These are phyloP conservation scores for Pseudogymnoascus sp. DNA, from an alignment of 2,329 filamentous ascomycete genomes.

Conservation along the genomic window DNA sequence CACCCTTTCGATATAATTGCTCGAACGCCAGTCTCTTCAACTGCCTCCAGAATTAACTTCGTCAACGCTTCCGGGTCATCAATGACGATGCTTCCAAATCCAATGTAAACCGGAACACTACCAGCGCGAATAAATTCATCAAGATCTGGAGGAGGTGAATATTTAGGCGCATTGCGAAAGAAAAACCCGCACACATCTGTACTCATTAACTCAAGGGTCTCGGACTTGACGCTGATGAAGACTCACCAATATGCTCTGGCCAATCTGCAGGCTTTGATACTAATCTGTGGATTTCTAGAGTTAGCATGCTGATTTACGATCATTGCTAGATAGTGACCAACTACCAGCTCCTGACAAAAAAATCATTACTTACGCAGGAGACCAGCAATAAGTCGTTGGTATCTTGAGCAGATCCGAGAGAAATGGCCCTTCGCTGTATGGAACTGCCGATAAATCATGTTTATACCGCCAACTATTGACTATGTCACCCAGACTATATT, in stretches of 20 bases:
- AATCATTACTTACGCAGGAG: not conserved
- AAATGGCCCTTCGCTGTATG: slow-evolving; percentile 31
- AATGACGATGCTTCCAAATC: slow-evolving; percentile 23
- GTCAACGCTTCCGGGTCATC: slow-evolving; percentile 31
- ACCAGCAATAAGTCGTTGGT: slow-evolving; percentile 20
- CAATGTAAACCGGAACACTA: slow-evolving; percentile 20
- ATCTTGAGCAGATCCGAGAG: slow-evolving; percentile 29
- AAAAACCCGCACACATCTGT: slow-evolving; percentile 64
- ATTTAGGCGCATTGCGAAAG: slow-evolving; percentile 55
- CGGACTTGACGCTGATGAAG: not conserved
- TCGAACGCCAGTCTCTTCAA: slow-evolving; percentile 28
- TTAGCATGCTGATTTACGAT: slow-evolving; percentile 33
- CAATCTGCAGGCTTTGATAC: slow-evolving; percentile 59
- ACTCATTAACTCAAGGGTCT: not conserved
- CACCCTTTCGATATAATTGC: slow-evolving; percentile 33
- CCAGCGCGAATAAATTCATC: slow-evolving; percentile 18
- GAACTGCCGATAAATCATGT: slow-evolving; percentile 34
- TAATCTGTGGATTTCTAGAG: slow-evolving; percentile 33
- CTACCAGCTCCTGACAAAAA: slow-evolving; percentile 29
- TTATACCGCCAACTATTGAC: slow-evolving; percentile 38
- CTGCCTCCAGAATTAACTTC: slow-evolving; percentile 30
- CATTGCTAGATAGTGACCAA: slow-evolving; percentile 66
- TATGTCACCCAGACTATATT: slow-evolving; percentile 58
- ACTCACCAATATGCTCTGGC: slow-evolving; percentile 50
- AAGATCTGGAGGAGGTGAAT: slow-evolving; percentile 28